A percentile compares a stretch with the other conserved stretches of the same genome.
phyloP scores from a whole-genome alignment of 208 protist genomes.

The Sergeia podlipaevii region DNA sequence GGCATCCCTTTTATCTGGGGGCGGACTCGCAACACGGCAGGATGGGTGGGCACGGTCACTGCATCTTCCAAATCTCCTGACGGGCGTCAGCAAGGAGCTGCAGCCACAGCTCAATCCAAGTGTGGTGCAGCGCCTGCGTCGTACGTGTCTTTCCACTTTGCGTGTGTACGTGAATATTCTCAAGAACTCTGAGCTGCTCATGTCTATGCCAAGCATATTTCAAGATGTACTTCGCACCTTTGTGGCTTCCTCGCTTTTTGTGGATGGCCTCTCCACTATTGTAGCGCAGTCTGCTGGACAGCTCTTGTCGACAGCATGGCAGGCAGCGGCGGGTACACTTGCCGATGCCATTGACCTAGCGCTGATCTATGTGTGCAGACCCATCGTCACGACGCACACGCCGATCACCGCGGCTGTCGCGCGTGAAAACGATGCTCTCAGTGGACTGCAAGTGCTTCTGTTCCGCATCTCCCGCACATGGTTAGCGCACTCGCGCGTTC shows the following conservation, averaged over 20 bases:
- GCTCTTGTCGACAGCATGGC: slow-evolving; percentile 29
- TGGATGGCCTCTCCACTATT: slow-evolving; percentile 48
- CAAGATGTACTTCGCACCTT: slow-evolving; percentile 46
- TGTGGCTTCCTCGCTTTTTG: slow-evolving; percentile 64
- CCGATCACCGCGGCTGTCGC: not conserved
- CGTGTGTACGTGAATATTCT: slow-evolving; percentile 54
- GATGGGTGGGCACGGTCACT: slow-evolving; percentile 61
- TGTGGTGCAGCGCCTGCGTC: slow-evolving; percentile 40
- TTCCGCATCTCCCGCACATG: slow-evolving; percentile 43
- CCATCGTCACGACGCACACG: not conserved
- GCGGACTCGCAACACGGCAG: not conserved
- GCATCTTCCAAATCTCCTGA: slow-evolving; percentile 63
- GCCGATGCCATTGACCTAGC: slow-evolving; percentile 17
- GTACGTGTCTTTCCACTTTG: slow-evolving; percentile 43
- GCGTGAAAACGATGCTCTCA: slow-evolving; percentile 7
- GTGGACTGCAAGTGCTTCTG: slow-evolving; percentile 19
- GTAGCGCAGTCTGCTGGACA: slow-evolving; percentile 18
- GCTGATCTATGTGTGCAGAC: slow-evolving; percentile 6
- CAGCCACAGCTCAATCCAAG: slow-evolving; percentile 20
- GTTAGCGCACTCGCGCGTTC: slow-evolving; percentile 14
- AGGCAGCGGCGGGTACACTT: slow-evolving; percentile 16
- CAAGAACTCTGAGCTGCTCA: slow-evolving; percentile 30
- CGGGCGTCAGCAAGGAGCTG: slow-evolving; percentile 17
- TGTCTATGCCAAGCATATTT: slow-evolving; percentile 43
- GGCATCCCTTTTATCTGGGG: slow-evolving; percentile 7